Evolutionary conservation across 306 rosid species (phyloP).

Genomic region (Psophocarpus tetragonolobus): DNA sequence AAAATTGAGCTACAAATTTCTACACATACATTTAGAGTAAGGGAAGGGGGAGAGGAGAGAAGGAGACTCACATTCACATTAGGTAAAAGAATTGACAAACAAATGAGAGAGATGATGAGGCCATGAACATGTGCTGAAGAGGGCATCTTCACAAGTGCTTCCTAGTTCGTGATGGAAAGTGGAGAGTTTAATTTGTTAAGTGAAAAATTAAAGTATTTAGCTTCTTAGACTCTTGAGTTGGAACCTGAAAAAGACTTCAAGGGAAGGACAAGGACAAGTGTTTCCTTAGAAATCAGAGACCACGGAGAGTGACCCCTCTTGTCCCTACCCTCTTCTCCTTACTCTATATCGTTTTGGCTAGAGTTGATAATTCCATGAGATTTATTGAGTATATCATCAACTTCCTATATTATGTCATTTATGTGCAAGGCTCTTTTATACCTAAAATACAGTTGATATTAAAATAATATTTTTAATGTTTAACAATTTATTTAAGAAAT

Average conservation of each 20-base stretch:
- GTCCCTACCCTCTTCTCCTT: background rate
- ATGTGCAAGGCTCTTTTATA: background rate
- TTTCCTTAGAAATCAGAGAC: conserved; percentile 29
- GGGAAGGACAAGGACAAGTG: conserved; percentile 21
- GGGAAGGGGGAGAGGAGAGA: conserved; percentile 12
- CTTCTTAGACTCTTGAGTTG: conserved; percentile 24
- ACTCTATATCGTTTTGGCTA: background rate
- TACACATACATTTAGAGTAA: background rate
- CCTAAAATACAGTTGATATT: background rate
- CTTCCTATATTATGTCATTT: too few relatives aligned
- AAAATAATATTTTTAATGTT: too few relatives aligned
- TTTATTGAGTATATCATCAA: background rate
- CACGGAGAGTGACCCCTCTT: conserved; percentile 15
- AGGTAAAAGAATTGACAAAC: conserved; percentile 47
- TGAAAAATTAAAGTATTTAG: conserved; percentile 6
- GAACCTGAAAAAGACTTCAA: conserved; percentile 1
- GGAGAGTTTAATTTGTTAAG: conserved; percentile 8
- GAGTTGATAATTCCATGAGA: background rate
- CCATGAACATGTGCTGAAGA: conserved; percentile 35
- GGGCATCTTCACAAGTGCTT: conserved; percentile 47
- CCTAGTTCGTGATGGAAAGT: background rate
- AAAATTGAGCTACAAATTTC: background rate
- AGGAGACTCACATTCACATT: conserved; percentile 53
- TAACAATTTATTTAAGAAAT: too few relatives aligned
- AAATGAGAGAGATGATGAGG: conserved; percentile 54